Evolutionary conservation across 169 alveolate species (phyloP).

Genomic region (Eimeria acervulina): DNA sequence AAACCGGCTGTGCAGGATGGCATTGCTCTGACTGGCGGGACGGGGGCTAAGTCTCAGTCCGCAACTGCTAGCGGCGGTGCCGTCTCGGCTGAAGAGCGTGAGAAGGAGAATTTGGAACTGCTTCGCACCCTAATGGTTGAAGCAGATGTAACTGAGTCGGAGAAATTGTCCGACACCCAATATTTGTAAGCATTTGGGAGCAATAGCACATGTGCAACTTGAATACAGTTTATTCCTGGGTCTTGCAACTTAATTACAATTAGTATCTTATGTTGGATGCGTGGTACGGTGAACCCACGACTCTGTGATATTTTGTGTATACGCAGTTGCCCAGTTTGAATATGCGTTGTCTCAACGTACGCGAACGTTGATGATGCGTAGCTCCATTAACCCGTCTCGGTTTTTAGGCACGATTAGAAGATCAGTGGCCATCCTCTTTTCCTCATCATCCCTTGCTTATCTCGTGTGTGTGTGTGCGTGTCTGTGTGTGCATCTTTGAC

Average conservation of each 20-base stretch:
- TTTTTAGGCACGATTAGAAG: background rate
- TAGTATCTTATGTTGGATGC: background rate
- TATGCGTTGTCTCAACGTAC: background rate
- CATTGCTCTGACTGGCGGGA: background rate
- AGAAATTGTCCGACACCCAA: conserved; percentile 6
- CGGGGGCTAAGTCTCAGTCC: background rate
- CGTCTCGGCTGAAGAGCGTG: background rate
- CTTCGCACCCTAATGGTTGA: conserved; percentile 21
- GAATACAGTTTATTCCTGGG: background rate
- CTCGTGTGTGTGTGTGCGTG: conserved; percentile 41
- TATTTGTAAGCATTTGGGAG: conserved; percentile 1
- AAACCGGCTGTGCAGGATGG: too few species aligned
- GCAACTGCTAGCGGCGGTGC: background rate
- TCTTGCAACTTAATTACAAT: background rate
- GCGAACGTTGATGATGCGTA: background rate
- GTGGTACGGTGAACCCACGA: background rate
- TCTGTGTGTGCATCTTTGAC: conserved; percentile 1
- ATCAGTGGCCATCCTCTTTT: background rate
- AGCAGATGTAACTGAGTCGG: conserved; percentile 57
- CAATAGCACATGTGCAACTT: background rate
- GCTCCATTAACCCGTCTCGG: background rate
- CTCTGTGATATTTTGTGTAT: background rate
- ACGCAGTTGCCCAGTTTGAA: background rate
- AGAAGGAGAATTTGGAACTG: conserved; percentile 16
- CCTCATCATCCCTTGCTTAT: background rate